These are phyloP conservation scores for Capsella bursapastoris DNA, from an alignment of 345 rosid species.

Conservation along the genomic window DNA sequence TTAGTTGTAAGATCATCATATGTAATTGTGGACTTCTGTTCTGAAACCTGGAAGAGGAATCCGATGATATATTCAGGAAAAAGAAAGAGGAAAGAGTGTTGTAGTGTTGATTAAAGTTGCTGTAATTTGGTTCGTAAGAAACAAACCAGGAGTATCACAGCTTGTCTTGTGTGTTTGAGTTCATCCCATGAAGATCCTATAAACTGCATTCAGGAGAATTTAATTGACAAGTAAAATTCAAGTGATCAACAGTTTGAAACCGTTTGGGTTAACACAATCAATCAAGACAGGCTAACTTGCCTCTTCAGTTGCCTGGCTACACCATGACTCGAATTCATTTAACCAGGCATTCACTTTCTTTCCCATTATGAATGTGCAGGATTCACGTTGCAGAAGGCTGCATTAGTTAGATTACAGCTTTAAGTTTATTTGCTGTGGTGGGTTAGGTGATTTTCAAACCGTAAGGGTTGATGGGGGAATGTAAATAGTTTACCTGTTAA, in stretches of 20 bases:
- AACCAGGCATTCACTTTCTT: slow-evolving; percentile 81
- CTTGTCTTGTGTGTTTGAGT: slow-evolving; percentile 88
- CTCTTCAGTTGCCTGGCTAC: slow-evolving; percentile 69
- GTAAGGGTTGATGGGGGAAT: slow-evolving; percentile 12
- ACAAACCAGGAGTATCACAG: slow-evolving; percentile 82
- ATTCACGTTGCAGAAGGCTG: slow-evolving; percentile 87
- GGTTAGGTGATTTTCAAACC: neutral
- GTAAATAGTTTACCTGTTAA: slow-evolving; percentile 64
- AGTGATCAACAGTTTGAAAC: neutral
- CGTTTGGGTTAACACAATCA: slow-evolving; percentile 4
- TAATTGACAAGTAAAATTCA: neutral
- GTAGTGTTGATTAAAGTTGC: neutral
- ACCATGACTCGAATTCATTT: slow-evolving; percentile 84
- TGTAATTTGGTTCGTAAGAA: slow-evolving; percentile 32
- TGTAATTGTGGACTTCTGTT: slow-evolving; percentile 76
- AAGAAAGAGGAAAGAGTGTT: slow-evolving; percentile 5
- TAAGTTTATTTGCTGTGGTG: slow-evolving; percentile 3
- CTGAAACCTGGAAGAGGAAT: slow-evolving; percentile 63
- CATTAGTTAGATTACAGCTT: slow-evolving; percentile 28
- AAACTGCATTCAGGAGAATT: slow-evolving; percentile 54
- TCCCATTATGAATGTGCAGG: slow-evolving; percentile 86
- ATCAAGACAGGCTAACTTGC: slow-evolving; percentile 40
- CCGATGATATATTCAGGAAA: slow-evolving; percentile 14
- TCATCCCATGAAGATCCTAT: slow-evolving; percentile 90
- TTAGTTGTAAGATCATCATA: slow-evolving; percentile 86